These are phyloP conservation scores for Aspergillus latus DNA, from an alignment of 2,329 filamentous ascomycete species.

Conservation along the genomic window DNA sequence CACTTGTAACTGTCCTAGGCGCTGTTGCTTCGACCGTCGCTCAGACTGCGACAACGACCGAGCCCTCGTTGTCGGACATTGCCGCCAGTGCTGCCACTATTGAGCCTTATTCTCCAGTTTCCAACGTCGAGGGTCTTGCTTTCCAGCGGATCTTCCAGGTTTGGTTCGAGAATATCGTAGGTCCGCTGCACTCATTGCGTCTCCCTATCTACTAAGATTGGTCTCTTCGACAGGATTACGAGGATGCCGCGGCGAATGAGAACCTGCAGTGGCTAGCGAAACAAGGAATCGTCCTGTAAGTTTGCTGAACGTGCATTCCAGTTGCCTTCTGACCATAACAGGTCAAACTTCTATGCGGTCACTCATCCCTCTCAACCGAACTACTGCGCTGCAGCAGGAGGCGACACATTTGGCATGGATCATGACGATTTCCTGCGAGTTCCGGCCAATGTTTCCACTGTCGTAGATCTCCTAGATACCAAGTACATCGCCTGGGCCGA, in stretches of 20 bases:
- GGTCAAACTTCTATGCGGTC: slow-evolving; percentile 58
- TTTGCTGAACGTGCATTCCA: background rate
- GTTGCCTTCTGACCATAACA: slow-evolving; percentile 7
- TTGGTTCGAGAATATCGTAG: slow-evolving; percentile 72
- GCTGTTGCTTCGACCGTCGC: slow-evolving; percentile 27
- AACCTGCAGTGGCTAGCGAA: slow-evolving; percentile 32
- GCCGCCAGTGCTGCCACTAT: slow-evolving; percentile 54
- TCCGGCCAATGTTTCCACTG: slow-evolving; percentile 63
- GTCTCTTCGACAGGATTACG: slow-evolving; percentile 48
- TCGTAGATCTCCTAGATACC: slow-evolving; percentile 67
- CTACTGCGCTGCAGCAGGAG: slow-evolving; percentile 66
- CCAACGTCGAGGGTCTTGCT: slow-evolving; percentile 14
- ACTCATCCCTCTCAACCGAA: slow-evolving; percentile 77
- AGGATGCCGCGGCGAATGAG: slow-evolving; percentile 61
- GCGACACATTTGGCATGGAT: slow-evolving; percentile 71
- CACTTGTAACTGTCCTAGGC: slow-evolving; percentile 26
- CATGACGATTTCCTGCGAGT: slow-evolving; percentile 64
- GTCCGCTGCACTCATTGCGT: slow-evolving; percentile 26
- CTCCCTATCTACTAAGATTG: background rate
- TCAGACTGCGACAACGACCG: slow-evolving; percentile 27
- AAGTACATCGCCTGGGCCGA: slow-evolving; percentile 66
- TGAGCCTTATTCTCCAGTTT: slow-evolving; percentile 59
- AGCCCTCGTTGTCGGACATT: slow-evolving; percentile 32
- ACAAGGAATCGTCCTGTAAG: slow-evolving; percentile 59
- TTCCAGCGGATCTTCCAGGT: slow-evolving; percentile 66